Evolutionary conservation across 805 yeast genomes (phyloP), one percentile per base, ranked within the genome.

Genomic region (Zygosaccharomyces pseudorouxii): DNA sequence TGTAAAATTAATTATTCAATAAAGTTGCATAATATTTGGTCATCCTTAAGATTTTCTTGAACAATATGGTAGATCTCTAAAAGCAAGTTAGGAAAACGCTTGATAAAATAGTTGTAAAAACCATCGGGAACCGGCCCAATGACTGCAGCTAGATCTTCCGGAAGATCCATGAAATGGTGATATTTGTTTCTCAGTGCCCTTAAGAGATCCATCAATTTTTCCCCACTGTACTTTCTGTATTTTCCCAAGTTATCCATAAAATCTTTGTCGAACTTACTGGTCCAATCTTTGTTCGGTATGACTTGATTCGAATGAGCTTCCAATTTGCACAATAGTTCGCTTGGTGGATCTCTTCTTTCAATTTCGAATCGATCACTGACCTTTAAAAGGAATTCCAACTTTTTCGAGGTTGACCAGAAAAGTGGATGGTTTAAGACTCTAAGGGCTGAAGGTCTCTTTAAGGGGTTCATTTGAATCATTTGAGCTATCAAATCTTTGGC

Each of bases 161-260:
- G 96, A 62, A 90, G 70, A 64, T 93, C 99, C 68, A 89, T 89
- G 65, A 78, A 92, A 65, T 93, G 99, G 65, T 93, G 98, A 60
- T 88, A 84, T 66, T 93, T 93, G 70, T 93, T 93, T 58, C 99
- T 76, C 56, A 93, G 67, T 0, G 97, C 97, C 50, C 99, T 73
- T 50, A 93, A 68, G 45, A 93, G 69, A 64, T 93, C 99, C 82
- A 89, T 80, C 40, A 93, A 68, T 57, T 82, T 86, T 49, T 77
- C 80, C 0, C 85, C 78, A 54, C 84, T 84, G 65, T 93, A 93
- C 65, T 89, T 90, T 57, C 99, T 77, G 64, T 89, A 93, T 62
- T 87, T 88, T 16, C 96, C 97, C 54, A 93, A 73, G 61, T 92
- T 89, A 27, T 83, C 86, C 71, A 87, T 75, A 59, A 92, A 86